A percentile compares a stretch with the other conserved stretches of the same genome.
These are phyloP conservation scores for Grosmannia huntii DNA, from an alignment of 2,329 filamentous ascomycete genomes.

Conservation along the genomic window DNA sequence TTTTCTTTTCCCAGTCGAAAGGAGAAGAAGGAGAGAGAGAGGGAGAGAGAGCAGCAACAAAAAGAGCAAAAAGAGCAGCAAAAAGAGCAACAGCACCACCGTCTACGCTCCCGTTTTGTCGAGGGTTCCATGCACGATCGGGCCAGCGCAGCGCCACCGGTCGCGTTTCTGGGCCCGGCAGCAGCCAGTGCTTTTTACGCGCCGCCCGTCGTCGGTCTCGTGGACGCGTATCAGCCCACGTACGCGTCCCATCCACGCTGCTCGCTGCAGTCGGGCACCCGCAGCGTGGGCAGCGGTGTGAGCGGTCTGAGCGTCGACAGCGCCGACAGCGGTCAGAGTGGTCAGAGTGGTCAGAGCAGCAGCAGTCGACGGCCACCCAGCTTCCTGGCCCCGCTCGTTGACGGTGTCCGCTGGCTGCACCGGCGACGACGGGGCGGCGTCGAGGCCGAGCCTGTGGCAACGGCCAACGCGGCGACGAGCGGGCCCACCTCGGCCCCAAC, in stretches of 20 bases:
- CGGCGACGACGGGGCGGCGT: slow-evolving; percentile 3
- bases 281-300: background rate
- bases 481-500: too few species aligned
- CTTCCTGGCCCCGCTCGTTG: slow-evolving; percentile 21
- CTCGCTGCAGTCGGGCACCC: slow-evolving; percentile 4
- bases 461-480: background rate
- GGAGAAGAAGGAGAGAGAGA: background rate
- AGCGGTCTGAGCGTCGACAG: background rate
- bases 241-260: slow-evolving; percentile 8
- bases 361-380: slow-evolving; percentile 9
- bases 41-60: background rate
- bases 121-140: slow-evolving; percentile 85
- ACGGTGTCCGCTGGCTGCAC: slow-evolving; percentile 19
- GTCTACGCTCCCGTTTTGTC: slow-evolving; percentile 39
- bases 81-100: background rate
- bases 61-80: background rate
- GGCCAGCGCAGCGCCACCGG: slow-evolving; percentile 56
- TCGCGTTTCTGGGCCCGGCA: slow-evolving; percentile 39
- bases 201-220: background rate
- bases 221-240: background rate
- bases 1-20: slow-evolving; percentile 4
- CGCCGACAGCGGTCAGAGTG: background rate
- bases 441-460: too few species aligned
- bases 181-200: background rate
- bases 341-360: background rate